Percentiles rank a stretch among this genome's conserved stretches.
Conservation (phyloP, 352 stramenopile species). For the Pythium monospermum region DNA sequence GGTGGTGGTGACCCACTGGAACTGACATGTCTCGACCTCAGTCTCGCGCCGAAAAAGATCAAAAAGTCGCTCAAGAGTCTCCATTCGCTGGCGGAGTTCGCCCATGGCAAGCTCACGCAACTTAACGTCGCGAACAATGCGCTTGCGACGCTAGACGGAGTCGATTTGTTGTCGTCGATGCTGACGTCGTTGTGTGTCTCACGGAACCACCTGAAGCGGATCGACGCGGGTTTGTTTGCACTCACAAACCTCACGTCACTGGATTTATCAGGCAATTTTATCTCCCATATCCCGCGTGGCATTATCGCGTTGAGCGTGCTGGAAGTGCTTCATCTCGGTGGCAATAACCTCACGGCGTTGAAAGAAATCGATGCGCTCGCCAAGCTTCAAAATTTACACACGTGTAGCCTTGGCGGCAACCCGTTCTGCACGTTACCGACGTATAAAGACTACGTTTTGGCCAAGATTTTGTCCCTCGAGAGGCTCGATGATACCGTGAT, state of each 20-base stretch:
- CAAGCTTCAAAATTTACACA: constrained; percentile 55
- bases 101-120: constrained; percentile 30
- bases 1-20: constrained; percentile 8
- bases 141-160: constrained; percentile 43
- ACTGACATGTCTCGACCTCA: constrained; percentile 40
- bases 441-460: constrained; percentile 72
- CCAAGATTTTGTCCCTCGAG: constrained; percentile 56
- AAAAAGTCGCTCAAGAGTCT: constrained; percentile 59
- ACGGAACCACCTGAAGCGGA: constrained; percentile 66
- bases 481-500: constrained; percentile 50
- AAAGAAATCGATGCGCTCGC: constrained; percentile 63
- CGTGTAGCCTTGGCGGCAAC: constrained; percentile 56
- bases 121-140: constrained; percentile 68
- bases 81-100: constrained; percentile 38
- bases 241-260: constrained; percentile 39
- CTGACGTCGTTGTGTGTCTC: constrained; percentile 47
- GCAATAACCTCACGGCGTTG: constrained; percentile 68
- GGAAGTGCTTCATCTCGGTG: constrained; percentile 58
- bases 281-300: constrained; percentile 58
- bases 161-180: constrained; percentile 43
- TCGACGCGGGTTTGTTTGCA: constrained; percentile 41
- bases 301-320: constrained; percentile 45
- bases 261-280: constrained; percentile 79
- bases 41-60: constrained; percentile 35
- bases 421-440: constrained; percentile 71